Base-by-base conservation (phyloP, 306 rosid species). In the Glycine tomentella region DNA sequence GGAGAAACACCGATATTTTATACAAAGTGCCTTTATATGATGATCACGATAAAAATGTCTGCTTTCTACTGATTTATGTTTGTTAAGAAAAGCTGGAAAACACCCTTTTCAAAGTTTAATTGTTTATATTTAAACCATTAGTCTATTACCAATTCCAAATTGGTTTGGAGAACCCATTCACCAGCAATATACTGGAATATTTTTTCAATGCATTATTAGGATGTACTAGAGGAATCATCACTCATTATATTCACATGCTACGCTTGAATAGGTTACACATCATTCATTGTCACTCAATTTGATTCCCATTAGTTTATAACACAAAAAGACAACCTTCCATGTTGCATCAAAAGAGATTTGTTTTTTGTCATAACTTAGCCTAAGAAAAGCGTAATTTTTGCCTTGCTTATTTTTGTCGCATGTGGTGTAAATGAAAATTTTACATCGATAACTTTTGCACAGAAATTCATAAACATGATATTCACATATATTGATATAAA, bases 231-330 rank as follows among this genome's bases (percentile, higher is more conserved):
- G 38, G 71, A 68, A 82, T 9, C 72, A 69, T 56, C 50, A 71
- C 64, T 33, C 3, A 53, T 65, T 46, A 15, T 56, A 4, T 58
- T 49, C 80, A 73, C 72, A 73, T 74, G 80, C 9, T 16, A 58
- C 25, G 52, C 33, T 31, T 73, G 58, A 25, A 4, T 62, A 8
- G n/a, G 20, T 5, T n/a, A 16, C 74, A 20, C 62, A 79, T 59
- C 71, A 74, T 49, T 65, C 71, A 74, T 49, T 65, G 72, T 15
- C 55, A 13, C 50, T 64, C 79, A 49, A 73, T 66, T 44, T 79
- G 58, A 66, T 72, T 66, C 51, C n/a, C 16, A 55, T 1, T 65
- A 31, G n/a, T 72, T 45, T 51, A 16, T 11, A 51, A 70, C 33
- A 59, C 25, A 68, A 57, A 66, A 66, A 13, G 72, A 75, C 56